Evolutionary conservation across 768 basidiomycete species (phyloP), one percentile per base, ranked within the genome.

Genomic region (Trametes villosa): DNA sequence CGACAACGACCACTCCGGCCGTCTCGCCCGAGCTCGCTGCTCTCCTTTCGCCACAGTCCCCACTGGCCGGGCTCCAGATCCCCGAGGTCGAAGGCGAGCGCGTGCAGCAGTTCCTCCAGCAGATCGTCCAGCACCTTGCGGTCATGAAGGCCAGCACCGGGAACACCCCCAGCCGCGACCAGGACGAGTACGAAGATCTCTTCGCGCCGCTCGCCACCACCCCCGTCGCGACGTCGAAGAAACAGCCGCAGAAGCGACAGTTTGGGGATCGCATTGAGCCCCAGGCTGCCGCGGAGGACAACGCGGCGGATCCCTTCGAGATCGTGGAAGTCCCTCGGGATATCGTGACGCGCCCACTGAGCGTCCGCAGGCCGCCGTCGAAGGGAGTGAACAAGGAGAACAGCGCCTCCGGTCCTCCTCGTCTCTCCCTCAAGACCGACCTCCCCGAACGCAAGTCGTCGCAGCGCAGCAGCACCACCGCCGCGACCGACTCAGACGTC

Each of bases 31-130:
- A 55, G 31, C 55, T 60, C 15, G 26, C 62, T 26, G 33, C 40
- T 20, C 20, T 53, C 36, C 44, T 49, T 33, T 41, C 51, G 9
- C 56, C 50, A 3, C 53, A 53, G n/a, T 30, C 17, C 7, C 57
- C 57, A 18, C 53, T 61, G 5, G 46, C 59, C 5, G 34, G 47
- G 15, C 48, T 60, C 9, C 57, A 83, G 27, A 79, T 86, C n/a
- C 90, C 92, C 0, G 83, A 88, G 57, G 76, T 89, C 29, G 81
- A 88, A 65, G 88, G 94, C 67, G 84, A 84, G 53, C 86, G 83
- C 45, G 85, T 96, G 67, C 91, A 94, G 65, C 76, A 84, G 46
- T 96, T 96, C 77, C 92, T 95, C 74, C 81, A 89, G 55, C 91
- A 96, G 72, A 87, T 95, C 46, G 89, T 87, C 9, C 84, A 89